Conservation (phyloP, 2,329 filamentous ascomycete genomes). For the Ophiognomonia clavigignenti-juglandacearum region DNA sequence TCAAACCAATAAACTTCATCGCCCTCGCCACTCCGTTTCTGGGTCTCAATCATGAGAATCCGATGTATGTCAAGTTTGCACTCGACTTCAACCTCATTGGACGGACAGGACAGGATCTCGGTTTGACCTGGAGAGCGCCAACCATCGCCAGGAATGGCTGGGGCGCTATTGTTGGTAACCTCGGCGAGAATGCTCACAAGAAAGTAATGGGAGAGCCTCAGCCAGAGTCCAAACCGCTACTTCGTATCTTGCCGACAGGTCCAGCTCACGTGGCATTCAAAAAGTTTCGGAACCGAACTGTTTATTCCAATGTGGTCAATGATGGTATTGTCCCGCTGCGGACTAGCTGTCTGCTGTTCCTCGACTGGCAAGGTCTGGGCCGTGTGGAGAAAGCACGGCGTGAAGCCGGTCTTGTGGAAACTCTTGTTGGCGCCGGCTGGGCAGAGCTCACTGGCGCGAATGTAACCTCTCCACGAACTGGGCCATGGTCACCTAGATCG, state of each 20-base stretch:
- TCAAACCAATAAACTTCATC: constrained; percentile 87
- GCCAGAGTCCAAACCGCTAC: constrained; percentile 79
- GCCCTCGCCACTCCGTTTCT: constrained; percentile 82
- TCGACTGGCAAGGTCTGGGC: constrained; percentile 93
- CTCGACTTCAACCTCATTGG: constrained; percentile 94
- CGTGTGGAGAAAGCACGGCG: constrained; percentile 90
- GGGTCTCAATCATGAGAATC: constrained; percentile 94
- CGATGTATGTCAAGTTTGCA: constrained; percentile 94
- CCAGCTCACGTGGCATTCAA: constrained; percentile 83
- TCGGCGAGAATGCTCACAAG: constrained; percentile 64
- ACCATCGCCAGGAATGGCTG: constrained; percentile 81
- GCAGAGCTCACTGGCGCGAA: constrained; percentile 80
- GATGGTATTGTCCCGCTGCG: constrained; percentile 93
- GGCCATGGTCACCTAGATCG: constrained; percentile 36
- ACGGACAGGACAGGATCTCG: constrained; percentile 91
- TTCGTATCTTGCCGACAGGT: constrained; percentile 85
- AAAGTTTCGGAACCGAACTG: constrained; percentile 83
- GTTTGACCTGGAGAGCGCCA: constrained; percentile 88
- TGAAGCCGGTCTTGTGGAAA: constrained; percentile 88
- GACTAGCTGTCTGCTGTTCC: constrained; percentile 91
- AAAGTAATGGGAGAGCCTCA: constrained; percentile 56
- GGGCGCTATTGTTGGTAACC: constrained; percentile 79
- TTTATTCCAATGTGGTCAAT: constrained; percentile 97
- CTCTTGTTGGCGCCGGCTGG: constrained; percentile 91
- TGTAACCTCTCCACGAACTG: constrained; percentile 40